phyloP scores from a whole-genome alignment of 169 alveolate genomes.

The Cryptosporidium andersoni region DNA sequence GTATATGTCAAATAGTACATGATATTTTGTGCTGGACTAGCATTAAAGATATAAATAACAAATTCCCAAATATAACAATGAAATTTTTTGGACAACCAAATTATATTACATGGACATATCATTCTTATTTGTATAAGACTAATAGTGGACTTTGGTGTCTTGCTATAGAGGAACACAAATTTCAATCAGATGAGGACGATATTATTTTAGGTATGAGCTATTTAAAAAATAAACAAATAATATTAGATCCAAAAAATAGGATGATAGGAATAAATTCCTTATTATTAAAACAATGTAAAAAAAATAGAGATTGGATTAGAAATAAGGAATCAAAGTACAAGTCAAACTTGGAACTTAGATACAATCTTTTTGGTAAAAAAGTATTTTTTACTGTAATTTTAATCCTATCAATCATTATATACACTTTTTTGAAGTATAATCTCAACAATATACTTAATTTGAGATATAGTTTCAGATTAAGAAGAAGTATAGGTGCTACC shows the following conservation, averaged over 20 bases:
- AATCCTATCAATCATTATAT: background rate
- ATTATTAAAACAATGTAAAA: background rate
- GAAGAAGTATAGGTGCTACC: background rate
- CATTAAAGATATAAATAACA: background rate
- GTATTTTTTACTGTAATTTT: background rate
- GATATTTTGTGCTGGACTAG: conserved; percentile 11
- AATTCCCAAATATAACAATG: conserved; percentile 18
- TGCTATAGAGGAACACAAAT: conserved; percentile 37
- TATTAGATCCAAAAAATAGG: conserved; percentile 27
- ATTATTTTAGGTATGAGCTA: conserved; percentile 50
- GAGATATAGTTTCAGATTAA: background rate
- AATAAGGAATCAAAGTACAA: background rate
- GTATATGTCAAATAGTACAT: background rate
- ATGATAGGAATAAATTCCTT: conserved; percentile 12
- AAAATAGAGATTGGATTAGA: background rate
- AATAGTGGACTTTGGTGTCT: conserved; percentile 18
- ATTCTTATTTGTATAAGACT: conserved; percentile 18
- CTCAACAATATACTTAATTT: background rate
- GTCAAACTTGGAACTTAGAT: too few relatives aligned
- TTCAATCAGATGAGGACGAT: background rate
- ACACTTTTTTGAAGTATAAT: background rate
- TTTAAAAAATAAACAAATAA: conserved; percentile 46
- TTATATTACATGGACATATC: conserved; percentile 22
- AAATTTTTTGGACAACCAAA: conserved; percentile 37
- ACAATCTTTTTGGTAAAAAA: background rate